These are phyloP conservation scores for Ophiocordyceps camponoti-saundersi DNA, from an alignment of 2,329 filamentous ascomycete genomes.

Conservation along the genomic window DNA sequence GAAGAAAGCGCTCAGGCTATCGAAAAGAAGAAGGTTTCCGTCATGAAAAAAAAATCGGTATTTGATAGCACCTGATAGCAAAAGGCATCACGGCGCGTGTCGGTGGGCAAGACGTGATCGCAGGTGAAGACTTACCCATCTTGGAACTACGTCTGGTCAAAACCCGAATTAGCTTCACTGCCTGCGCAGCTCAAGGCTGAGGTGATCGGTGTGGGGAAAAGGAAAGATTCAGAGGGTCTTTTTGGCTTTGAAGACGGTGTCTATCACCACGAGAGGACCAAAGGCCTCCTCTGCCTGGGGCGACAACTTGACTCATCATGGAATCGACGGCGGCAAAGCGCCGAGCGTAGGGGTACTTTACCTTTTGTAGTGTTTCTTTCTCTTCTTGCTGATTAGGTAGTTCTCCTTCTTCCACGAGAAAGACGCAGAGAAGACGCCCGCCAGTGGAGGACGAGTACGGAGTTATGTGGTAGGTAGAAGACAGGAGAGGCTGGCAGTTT, in stretches of 20 bases:
- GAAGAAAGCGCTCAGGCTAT: conserved; percentile 11
- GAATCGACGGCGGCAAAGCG: not conserved
- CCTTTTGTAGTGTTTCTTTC: too few species aligned
- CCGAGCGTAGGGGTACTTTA: too few species aligned
- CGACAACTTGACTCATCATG: conserved; percentile 29
- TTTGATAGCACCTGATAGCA: conserved; percentile 27
- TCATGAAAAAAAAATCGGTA: conserved; percentile 21
- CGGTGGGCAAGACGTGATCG: not conserved
- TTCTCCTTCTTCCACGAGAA: too few species aligned
- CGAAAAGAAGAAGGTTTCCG: conserved; percentile 12
- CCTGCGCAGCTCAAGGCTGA: not conserved
- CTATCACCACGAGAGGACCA: conserved; percentile 29
- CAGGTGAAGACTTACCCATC: not conserved
- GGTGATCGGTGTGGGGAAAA: not conserved
- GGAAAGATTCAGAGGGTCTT: conserved; percentile 28
- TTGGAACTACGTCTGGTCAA: not conserved
- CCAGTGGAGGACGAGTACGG: too few species aligned
- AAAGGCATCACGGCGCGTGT: conserved; percentile 17
- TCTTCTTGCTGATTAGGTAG: too few species aligned
- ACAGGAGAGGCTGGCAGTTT: too few species aligned
- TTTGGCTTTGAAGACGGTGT: conserved; percentile 38
- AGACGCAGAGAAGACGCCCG: too few species aligned
- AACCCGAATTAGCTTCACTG: not conserved
- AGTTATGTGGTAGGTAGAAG: too few species aligned
- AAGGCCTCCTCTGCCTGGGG: conserved; percentile 30